Evolutionary conservation across 441 rosid species (phyloP).

Genomic region (Eugenia klotzschiana): DNA sequence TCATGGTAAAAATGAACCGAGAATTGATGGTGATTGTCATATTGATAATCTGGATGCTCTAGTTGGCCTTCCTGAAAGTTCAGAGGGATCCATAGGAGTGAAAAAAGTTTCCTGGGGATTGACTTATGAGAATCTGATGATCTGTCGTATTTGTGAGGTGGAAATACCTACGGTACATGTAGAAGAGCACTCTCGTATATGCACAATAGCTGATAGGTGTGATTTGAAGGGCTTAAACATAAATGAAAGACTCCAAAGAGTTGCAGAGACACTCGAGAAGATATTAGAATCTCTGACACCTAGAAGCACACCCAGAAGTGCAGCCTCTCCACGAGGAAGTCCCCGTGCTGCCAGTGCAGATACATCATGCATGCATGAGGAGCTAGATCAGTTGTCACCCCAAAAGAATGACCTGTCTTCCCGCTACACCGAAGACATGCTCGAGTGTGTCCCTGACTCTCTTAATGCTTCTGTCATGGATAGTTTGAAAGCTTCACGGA

Average conservation of each 20-base stretch:
- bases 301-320: constrained; percentile 28
- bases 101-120: constrained; percentile 50
- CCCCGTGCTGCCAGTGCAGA: constrained; percentile 24
- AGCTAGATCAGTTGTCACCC: constrained; percentile 30
- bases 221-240: constrained; percentile 82
- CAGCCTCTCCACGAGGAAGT: constrained; percentile 36
- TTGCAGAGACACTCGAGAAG: constrained; percentile 79
- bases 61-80: constrained; percentile 22
- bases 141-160: constrained; percentile 97
- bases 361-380: constrained; percentile 24
- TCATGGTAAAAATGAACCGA: constrained; percentile 24
- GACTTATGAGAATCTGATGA: constrained; percentile 76
- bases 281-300: constrained; percentile 83
- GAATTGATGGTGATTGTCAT: constrained; percentile 26
- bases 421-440: constrained; percentile 44
- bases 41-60: constrained; percentile 39
- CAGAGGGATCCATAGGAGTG: constrained; percentile 20
- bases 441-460: constrained; percentile 41
- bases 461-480: constrained; percentile 37
- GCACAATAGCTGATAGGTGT: constrained; percentile 93
- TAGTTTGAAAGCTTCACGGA: constrained; percentile 30
- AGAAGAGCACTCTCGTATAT: constrained; percentile 90
- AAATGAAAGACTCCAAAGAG: constrained; percentile 77
- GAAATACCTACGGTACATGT: constrained; percentile 97
- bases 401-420: constrained; percentile 19